Percentiles rank a stretch among this genome's conserved stretches.
Evolutionary conservation across 108 stramenopile genomes (phyloP).

Genomic region (Fragilariopsis cylindrus): DNA sequence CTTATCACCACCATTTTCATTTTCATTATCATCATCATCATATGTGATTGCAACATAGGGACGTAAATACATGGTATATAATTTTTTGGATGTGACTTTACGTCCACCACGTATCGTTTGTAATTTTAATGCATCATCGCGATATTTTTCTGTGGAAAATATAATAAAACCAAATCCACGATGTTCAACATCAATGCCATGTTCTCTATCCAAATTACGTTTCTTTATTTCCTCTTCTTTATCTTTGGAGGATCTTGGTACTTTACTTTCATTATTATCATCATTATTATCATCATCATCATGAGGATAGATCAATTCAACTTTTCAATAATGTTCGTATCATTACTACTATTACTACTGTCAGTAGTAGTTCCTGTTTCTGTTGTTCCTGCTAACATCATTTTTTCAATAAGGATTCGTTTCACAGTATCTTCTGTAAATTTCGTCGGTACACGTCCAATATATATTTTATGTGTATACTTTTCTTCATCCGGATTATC

Average conservation of each 20-base stretch:
- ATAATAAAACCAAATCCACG: slow-evolving; percentile 81
- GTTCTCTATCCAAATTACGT: not conserved
- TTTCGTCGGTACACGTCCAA: slow-evolving; percentile 69
- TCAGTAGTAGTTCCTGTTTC: slow-evolving; percentile 19
- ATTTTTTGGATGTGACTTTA: slow-evolving; percentile 49
- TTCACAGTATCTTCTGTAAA: slow-evolving; percentile 59
- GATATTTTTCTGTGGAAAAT: slow-evolving; percentile 24
- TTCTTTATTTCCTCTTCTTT: slow-evolving; percentile 23
- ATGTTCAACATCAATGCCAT: slow-evolving; percentile 35
- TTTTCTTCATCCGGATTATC: slow-evolving; percentile 19
- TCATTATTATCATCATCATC: too few relatives aligned
- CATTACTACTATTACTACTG: slow-evolving; percentile 13
- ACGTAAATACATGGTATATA: slow-evolving; percentile 63
- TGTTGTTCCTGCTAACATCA: slow-evolving; percentile 27
- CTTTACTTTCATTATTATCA: slow-evolving; percentile 6
- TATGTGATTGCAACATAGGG: slow-evolving; percentile 34
- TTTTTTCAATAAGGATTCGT: slow-evolving; percentile 45
- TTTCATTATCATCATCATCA: slow-evolving; percentile 18
- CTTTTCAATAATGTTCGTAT: slow-evolving; percentile 39
- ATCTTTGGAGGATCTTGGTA: slow-evolving; percentile 15
- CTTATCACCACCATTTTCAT: not conserved
- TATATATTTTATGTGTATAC: slow-evolving; percentile 58
- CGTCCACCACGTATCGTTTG: slow-evolving; percentile 60
- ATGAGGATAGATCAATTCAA: slow-evolving; percentile 43
- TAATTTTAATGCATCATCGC: slow-evolving; percentile 41